Evolutionary conservation across 2,329 filamentous ascomycete species (phyloP), one percentile per base, ranked within the genome.

Genomic region (Penicillium concentricum): DNA sequence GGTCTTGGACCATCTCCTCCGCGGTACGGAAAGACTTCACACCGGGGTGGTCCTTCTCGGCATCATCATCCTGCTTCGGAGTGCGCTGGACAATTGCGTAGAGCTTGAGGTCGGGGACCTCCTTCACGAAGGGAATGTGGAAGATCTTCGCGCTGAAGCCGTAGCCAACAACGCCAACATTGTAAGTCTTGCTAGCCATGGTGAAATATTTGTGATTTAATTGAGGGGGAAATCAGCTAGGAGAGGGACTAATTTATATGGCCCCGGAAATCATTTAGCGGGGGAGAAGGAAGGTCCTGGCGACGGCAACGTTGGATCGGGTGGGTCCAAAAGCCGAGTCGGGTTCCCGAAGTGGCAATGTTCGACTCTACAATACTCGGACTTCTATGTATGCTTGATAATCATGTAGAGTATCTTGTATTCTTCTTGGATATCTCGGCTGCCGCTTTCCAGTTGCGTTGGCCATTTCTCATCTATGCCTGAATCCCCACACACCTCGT

Each of bases 71-170:
- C 2, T 82, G 74, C 61, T 82, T 84, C 6, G 89, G 89, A 5
- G 78, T 84, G 58, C 90, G 86, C 74, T 94, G 90, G 28, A 93
- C 87, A 64, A 94, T 86, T 61, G 87, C 85, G 69, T 91, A 84
- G 20, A 93, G 84, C 51, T 81, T 85, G 70, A 92, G 81, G 53
- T 83, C 78, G 7, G 86, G 80, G 0, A 87, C 84, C 30, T 82
- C 81, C 51, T 78, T 77, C 74, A 94, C 82, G 75, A 92, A 89
- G 60, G 90, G 90, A 69, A 93, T 91, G 74, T 94, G 90, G 76
- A 93, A 94, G 76, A 89, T 81, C 71, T 92, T 92, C 74, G 90
- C 90, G 54, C 81, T 83, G 68, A 85, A 72, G 65, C 84, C 84
- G 70, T 85, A 86, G 67, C 84, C 84, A 57, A 86, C 79, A 38